These are phyloP conservation scores for Euryodendron excelsum DNA, from an alignment of 148 eudicot species.

Conservation along the genomic window DNA sequence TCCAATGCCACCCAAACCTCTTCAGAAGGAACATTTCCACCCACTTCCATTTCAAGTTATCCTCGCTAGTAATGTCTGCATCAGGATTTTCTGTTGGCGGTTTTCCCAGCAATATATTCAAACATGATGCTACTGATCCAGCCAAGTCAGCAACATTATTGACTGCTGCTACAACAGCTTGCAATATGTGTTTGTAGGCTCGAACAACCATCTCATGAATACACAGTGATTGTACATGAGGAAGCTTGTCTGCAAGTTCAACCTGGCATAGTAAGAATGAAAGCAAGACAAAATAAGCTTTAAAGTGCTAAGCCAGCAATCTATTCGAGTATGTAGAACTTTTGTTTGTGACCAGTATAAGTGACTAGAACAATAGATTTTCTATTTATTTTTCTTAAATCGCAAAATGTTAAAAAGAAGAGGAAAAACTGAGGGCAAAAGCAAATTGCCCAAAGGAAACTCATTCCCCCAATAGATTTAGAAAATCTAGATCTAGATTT, in stretches of 20 bases:
- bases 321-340: not conserved
- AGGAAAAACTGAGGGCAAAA: conserved; percentile 1
- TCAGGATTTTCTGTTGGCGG: conserved; percentile 40
- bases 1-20: conserved; percentile 86
- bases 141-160: conserved; percentile 56
- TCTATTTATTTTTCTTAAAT: too few species aligned
- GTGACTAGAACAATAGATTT: not conserved
- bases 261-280: conserved; percentile 45
- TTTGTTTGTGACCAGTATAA: not conserved
- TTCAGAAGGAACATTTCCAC: conserved; percentile 68
- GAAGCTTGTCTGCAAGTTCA: conserved; percentile 91
- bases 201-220: conserved; percentile 92
- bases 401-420: not conserved
- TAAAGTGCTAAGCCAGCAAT: not conserved
- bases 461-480: not conserved
- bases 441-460: conserved; percentile 10
- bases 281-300: conserved; percentile 9
- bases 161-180: conserved; percentile 72
- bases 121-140: conserved; percentile 70
- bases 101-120: conserved; percentile 80
- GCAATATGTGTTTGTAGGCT: conserved; percentile 86
- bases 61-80: conserved; percentile 41
- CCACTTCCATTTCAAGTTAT: conserved; percentile 78
- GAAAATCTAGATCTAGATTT: conserved; percentile 1
- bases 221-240: conserved; percentile 90